Conservation (phyloP, 306 rosid genomes). For the Benincasa hispida region DNA sequence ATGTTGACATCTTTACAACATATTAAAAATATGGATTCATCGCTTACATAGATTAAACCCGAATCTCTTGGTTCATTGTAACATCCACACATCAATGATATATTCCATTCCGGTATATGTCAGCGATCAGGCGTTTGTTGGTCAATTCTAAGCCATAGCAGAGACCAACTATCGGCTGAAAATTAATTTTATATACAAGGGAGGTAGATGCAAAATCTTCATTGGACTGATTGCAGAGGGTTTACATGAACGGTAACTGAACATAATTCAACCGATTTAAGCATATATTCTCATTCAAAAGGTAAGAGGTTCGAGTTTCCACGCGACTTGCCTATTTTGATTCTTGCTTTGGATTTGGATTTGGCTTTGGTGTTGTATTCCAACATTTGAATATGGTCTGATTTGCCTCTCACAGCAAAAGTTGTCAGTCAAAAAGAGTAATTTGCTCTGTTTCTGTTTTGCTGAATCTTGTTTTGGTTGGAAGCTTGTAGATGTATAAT, state of each 20-base stretch:
- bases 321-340: background rate
- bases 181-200: background rate
- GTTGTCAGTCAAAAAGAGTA: constrained; percentile 1
- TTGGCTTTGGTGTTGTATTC: background rate
- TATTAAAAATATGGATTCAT: background rate
- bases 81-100: background rate
- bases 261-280: too few relatives aligned
- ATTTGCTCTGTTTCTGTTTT: background rate
- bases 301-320: too few relatives aligned
- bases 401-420: background rate
- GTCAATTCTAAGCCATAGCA: background rate
- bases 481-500: background rate
- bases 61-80: background rate
- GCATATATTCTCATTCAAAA: too few relatives aligned
- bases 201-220: background rate
- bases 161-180: background rate
- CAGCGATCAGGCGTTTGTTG: background rate
- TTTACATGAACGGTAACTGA: background rate
- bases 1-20: background rate
- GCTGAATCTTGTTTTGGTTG: constrained; percentile 6
- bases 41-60: background rate
- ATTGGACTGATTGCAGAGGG: background rate
- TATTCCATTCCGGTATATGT: background rate
- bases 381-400: background rate
- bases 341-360: background rate